Evolutionary conservation across 441 rosid species (phyloP).

Genomic region (Viola pubescens): DNA sequence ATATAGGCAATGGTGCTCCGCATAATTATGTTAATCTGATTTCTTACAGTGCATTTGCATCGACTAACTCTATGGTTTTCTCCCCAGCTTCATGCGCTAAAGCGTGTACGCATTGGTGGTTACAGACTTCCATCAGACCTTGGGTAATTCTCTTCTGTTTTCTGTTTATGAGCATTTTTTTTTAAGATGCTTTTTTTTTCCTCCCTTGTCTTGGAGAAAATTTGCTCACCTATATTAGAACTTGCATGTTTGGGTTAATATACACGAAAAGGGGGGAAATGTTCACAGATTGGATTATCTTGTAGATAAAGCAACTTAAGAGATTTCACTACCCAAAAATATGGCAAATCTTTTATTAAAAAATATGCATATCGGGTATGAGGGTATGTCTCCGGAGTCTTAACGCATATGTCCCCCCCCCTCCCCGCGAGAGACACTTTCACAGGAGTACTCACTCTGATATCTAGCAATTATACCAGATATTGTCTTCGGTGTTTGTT

Average conservation of each 20-base stretch:
- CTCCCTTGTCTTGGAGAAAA: background rate
- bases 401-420: too few relatives aligned
- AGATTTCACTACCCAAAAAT: background rate
- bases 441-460: background rate
- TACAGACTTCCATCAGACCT: slow-evolving; percentile 85
- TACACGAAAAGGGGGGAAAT: background rate
- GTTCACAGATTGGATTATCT: background rate
- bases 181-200: background rate
- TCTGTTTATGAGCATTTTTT: background rate
- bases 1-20: too few relatives aligned
- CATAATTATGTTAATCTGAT: too few relatives aligned
- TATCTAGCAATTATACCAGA: background rate
- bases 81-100: slow-evolving; percentile 62
- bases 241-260: background rate
- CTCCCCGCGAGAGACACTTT: too few relatives aligned
- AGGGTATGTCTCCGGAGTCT: too few relatives aligned
- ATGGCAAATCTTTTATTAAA: background rate
- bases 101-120: slow-evolving; percentile 77
- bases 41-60: too few relatives aligned
- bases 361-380: too few relatives aligned
- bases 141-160: slow-evolving; percentile 39
- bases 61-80: background rate
- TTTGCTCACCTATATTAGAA: background rate
- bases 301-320: background rate
- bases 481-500: background rate